Conservation (phyloP, 306 rosid species). For the Gleditsia sinensis region DNA sequence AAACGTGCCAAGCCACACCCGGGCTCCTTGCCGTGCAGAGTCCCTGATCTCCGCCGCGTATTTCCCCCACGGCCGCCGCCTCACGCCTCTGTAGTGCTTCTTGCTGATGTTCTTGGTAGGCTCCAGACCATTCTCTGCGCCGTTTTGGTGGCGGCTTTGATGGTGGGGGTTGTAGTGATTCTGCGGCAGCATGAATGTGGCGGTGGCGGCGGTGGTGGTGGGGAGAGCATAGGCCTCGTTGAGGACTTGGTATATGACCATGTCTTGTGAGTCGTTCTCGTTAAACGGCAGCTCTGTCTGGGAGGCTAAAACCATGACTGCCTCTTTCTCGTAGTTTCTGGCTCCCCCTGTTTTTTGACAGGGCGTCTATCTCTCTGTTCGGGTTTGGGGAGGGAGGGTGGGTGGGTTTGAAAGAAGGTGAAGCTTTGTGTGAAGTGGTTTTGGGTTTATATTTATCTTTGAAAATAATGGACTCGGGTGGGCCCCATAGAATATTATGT, state of each 20-base stretch:
- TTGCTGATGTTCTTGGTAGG: constrained; percentile 45
- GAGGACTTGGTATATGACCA: constrained; percentile 83
- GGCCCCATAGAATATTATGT: constrained; percentile 32
- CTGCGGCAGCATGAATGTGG: too few species aligned
- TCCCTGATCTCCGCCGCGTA: constrained; percentile 93
- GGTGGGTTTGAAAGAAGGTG: constrained; percentile 10
- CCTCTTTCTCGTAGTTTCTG: neutral
- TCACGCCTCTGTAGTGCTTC: constrained; percentile 87
- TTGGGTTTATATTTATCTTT: constrained; percentile 19
- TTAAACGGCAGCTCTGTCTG: constrained; percentile 76
- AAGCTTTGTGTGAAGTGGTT: constrained; percentile 18
- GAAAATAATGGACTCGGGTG: constrained; percentile 22
- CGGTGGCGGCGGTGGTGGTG: neutral
- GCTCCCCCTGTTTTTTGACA: neutral
- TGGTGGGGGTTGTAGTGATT: too few species aligned
- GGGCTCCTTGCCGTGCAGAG: constrained; percentile 66
- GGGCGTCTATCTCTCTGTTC: too few species aligned
- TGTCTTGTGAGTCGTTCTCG: constrained; percentile 90
- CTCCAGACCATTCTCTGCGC: constrained; percentile 33
- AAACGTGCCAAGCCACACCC: constrained; percentile 89
- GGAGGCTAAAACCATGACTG: constrained; percentile 48
- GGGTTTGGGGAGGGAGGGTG: too few species aligned
- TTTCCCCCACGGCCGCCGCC: constrained; percentile 92
- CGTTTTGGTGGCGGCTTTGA: constrained; percentile 21
- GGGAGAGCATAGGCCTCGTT: constrained; percentile 53